Base-by-base conservation (phyloP, 2,329 filamentous ascomycete species). In the Clarireedia paspali region DNA sequence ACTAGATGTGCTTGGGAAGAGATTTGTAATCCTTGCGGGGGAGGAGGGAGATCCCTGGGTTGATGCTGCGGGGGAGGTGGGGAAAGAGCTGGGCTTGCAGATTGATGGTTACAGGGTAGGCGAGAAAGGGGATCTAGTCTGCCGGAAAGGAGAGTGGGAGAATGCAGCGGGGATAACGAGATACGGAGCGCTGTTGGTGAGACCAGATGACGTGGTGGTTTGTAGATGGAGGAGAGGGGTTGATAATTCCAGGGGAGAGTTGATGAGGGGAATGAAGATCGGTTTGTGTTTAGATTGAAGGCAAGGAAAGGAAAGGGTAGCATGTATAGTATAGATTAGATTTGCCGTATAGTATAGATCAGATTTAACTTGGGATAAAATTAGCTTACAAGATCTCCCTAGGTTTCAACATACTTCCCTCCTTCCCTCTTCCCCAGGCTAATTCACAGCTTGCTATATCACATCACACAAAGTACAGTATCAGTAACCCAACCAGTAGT, bases 151-250 rank as follows among this genome's bases (percentile, higher is more conserved):
- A 6, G 38, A 26, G 20, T 67, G 55, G 26, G 64, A 68, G 53
- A 55, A 57, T 17, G 57, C 59, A 4, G 63, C 69, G 15, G 65
- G 68, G 1, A 64, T 71, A 26, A 66, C 66, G 4, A 36, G 55
- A 4, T 58, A 27, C 20, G 70, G 71, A 2, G 68, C 67, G 3
- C 57, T 66, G 17, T 61, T 72, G 7, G 57, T 72, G 30, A 60
- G 70, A 14, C 70, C 70, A 0, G 70, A 73, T 62, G 68, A 67
- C 0, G 68, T 69, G 60, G 63, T 72, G 46, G 66, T 66, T 1
- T 73, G 70, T 69, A 56, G 63, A 23, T 50, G 36, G 4, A 57
- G 58, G 23, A 38, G 48, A 39, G 39, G 39, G n/a, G 15, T 42
- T 20, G 14, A n/a, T n/a, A n/a, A 17, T 17, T 42, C 20, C 3